These are phyloP conservation scores for Hanseniaspora nectarophila DNA, from an alignment of 805 yeast species.

Conservation along the genomic window DNA sequence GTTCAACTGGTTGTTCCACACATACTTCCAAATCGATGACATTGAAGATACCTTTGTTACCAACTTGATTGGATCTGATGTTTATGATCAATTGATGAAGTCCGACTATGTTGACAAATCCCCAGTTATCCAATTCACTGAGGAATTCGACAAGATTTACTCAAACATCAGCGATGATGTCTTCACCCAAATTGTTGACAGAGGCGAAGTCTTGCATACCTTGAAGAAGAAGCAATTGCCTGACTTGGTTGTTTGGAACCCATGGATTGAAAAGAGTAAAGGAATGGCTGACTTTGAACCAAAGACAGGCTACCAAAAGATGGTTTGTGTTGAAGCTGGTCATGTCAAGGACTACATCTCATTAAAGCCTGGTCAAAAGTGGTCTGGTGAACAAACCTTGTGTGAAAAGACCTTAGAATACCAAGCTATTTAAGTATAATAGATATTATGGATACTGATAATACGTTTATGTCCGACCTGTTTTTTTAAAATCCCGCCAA, in stretches of 20 bases:
- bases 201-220: constrained; percentile 60
- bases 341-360: constrained; percentile 56
- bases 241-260: constrained; percentile 90
- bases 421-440: constrained; percentile 35
- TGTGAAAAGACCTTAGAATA: constrained; percentile 49
- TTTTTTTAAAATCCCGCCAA: no score
- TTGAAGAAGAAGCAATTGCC: constrained; percentile 51
- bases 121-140: constrained; percentile 61
- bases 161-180: constrained; percentile 44
- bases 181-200: constrained; percentile 53
- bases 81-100: constrained; percentile 64
- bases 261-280: constrained; percentile 76
- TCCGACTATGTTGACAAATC: constrained; percentile 55
- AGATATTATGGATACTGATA: no score
- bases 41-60: constrained; percentile 66
- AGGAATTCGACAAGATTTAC: constrained; percentile 80
- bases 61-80: constrained; percentile 60
- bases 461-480: neutral
- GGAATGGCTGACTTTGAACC: constrained; percentile 86
- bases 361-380: constrained; percentile 58
- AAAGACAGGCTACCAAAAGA: constrained; percentile 63
- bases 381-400: constrained; percentile 59
- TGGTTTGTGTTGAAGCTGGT: constrained; percentile 96
- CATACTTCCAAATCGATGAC: constrained; percentile 66
- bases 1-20: constrained; percentile 92